Percentiles rank a stretch among this genome's conserved stretches.
Evolutionary conservation across 495 filamentous ascomycete genomes (phyloP).

Genomic region (Xylaria longipes): DNA sequence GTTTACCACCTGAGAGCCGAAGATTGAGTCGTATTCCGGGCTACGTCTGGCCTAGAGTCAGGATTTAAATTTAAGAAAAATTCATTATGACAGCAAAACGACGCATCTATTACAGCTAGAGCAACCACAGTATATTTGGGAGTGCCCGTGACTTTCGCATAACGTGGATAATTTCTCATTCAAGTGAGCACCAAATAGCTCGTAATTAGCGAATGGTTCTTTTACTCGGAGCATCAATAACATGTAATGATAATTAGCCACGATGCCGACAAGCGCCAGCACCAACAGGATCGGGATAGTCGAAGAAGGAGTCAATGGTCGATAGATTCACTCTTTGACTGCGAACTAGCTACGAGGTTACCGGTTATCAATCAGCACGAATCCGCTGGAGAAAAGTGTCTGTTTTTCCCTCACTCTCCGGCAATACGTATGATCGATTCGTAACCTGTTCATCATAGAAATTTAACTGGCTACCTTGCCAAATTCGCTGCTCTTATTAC

Average conservation of each 20-base stretch:
- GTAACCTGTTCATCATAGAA: background rate
- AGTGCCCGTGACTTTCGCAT: too few relatives aligned
- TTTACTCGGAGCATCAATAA: too few relatives aligned
- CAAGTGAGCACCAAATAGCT: too few relatives aligned
- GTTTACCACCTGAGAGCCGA: too few relatives aligned
- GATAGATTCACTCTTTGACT: background rate
- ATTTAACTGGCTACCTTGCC: background rate
- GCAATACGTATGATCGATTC: background rate
- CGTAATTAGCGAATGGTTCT: too few relatives aligned
- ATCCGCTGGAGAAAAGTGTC: background rate
- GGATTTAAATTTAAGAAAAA: too few relatives aligned
- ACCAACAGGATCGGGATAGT: background rate
- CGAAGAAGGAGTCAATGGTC: background rate
- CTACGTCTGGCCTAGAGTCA: too few relatives aligned
- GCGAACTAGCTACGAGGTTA: background rate
- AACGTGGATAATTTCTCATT: too few relatives aligned
- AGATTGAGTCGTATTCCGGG: too few relatives aligned
- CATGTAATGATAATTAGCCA: background rate
- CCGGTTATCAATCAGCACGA: background rate
- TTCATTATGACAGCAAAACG: too few relatives aligned
- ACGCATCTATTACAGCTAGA: too few relatives aligned
- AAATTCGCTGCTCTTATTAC: background rate
- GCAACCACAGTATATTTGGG: too few relatives aligned
- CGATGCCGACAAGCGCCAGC: background rate
- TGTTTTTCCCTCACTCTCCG: background rate